Evolutionary conservation across 495 filamentous ascomycete species (phyloP).

Genomic region (Hypoxylon intermedium): DNA sequence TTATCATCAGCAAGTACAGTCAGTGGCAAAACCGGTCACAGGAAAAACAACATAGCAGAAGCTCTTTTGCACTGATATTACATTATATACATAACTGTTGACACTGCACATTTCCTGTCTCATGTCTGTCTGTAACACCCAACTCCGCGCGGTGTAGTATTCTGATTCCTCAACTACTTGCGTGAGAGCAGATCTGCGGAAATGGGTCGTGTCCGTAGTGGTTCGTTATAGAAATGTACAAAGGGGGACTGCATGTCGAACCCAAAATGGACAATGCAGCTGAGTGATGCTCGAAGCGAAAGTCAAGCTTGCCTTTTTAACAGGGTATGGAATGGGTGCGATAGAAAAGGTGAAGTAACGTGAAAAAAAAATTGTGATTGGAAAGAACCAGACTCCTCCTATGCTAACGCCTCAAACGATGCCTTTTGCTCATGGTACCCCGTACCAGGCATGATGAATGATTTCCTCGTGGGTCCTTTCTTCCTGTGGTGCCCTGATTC

Average conservation of each 20-base stretch:
- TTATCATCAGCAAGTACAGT: no score
- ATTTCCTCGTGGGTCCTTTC: constrained; percentile 22
- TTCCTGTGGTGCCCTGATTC: constrained; percentile 23
- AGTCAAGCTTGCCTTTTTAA: constrained; percentile 5
- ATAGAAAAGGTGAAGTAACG: constrained; percentile 7
- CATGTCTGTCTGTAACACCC: constrained; percentile 13
- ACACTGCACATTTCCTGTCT: constrained; percentile 24
- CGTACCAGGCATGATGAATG: constrained; percentile 33
- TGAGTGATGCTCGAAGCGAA: constrained; percentile 8
- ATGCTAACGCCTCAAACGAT: constrained; percentile 40
- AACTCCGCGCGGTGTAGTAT: constrained; percentile 12
- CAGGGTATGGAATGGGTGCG: no score
- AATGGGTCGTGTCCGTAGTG: constrained; percentile 15
- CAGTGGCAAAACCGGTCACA: no score
- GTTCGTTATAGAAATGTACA: constrained; percentile 33
- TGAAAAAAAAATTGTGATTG: constrained; percentile 15
- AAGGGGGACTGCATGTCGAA: constrained; percentile 24
- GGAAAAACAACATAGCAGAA: constrained; percentile 35
- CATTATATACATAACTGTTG: constrained; percentile 37
- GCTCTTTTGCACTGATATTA: constrained; percentile 31
- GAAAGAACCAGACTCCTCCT: constrained; percentile 34
- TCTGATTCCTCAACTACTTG: constrained; percentile 7
- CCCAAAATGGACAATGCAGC: constrained; percentile 25
- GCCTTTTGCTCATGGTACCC: constrained; percentile 31
- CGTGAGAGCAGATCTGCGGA: constrained; percentile 5